These are phyloP conservation scores for Aspergillus felis DNA, from an alignment of 2,329 filamentous ascomycete genomes.

Conservation along the genomic window DNA sequence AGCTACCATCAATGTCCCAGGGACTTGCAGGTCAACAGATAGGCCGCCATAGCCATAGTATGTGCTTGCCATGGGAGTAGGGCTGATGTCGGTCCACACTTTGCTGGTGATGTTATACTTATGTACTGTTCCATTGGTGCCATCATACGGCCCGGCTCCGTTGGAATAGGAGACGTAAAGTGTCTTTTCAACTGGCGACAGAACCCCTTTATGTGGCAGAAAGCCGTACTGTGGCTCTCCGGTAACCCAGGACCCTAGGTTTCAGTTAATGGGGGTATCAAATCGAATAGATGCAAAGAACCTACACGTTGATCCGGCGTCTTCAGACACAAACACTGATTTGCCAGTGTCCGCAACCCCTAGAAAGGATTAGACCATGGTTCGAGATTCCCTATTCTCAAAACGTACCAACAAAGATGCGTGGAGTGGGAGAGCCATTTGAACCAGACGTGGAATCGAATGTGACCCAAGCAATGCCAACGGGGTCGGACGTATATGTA, in stretches of 20 bases:
- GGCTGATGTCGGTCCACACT: slow-evolving; percentile 56
- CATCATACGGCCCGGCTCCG: slow-evolving; percentile 56
- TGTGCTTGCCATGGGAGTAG: slow-evolving; percentile 45
- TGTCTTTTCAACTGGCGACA: slow-evolving; percentile 50
- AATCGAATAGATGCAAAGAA: slow-evolving; percentile 14
- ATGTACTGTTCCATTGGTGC: slow-evolving; percentile 50
- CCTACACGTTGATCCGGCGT: slow-evolving; percentile 53
- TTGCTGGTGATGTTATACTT: slow-evolving; percentile 50
- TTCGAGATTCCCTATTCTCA: too few species aligned
- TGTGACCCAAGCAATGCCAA: slow-evolving; percentile 52
- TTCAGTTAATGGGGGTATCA: background rate
- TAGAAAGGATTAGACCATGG: background rate
- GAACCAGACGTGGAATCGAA: slow-evolving; percentile 52
- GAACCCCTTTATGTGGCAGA: slow-evolving; percentile 53
- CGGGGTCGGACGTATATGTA: slow-evolving; percentile 43
- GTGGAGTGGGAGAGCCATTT: slow-evolving; percentile 47
- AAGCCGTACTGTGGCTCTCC: slow-evolving; percentile 48
- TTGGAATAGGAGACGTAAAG: slow-evolving; percentile 56
- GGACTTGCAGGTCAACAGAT: slow-evolving; percentile 50
- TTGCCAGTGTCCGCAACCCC: slow-evolving; percentile 49
- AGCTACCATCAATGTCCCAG: slow-evolving; percentile 56
- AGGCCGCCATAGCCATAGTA: slow-evolving; percentile 57
- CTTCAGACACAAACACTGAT: slow-evolving; percentile 52
- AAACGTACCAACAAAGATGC: slow-evolving; percentile 53
- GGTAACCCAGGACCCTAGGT: slow-evolving; percentile 31